Base-by-base conservation (phyloP, 2,329 filamentous ascomycete genomes). In the Botrytis sinoallii region DNA sequence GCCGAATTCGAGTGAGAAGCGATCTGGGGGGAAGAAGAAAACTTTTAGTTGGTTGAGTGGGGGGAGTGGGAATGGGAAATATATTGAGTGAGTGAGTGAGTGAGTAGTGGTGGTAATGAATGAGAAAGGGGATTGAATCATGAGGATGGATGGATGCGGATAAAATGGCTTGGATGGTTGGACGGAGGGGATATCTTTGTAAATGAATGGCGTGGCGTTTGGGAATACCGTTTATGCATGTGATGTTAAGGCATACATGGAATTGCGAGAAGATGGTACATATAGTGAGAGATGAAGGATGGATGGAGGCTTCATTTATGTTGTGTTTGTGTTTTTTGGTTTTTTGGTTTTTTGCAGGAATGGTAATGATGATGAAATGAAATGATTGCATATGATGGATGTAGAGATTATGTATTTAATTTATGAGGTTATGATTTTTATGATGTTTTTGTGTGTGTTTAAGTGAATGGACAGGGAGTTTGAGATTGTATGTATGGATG, bases 31-130 rank as follows among this genome's bases (percentile, higher is more conserved):
- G 3, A 72, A 72, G 52, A 72, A 72, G 40, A 72, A 72, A 67
- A 68, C 71, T 29, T 72, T 72, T 60, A 72, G 71, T 69, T 72
- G 71, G 71, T 68, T 72, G 52, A 29, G 71, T 32, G 71, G 71
- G 12, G 71, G 71, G 7, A 69, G 63, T 48, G 71, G 63, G 12
- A 63, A 59, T 59, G 71, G 71, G 42, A 72, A 72, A 46, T 72
- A 72, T 35, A 48, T 72, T 69, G 71, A 72, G 55, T 71, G n/a
- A 66, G 46, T 52, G 22, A n/a, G 46, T 52, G n/a, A 22, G 22
- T 52, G 48, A 5, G 40, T 42, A 18, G 57, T 22, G 38, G 16
- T 42, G 9, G 25, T 67, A 67, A 67, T 48, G 42, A 46, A 18
- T 32, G 16, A 40, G 42, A 18, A 44, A 20, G 42, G 42, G 42